Evolutionary conservation across 2,329 filamentous ascomycete genomes (phyloP).

Genomic region (Fusarium succisae): DNA sequence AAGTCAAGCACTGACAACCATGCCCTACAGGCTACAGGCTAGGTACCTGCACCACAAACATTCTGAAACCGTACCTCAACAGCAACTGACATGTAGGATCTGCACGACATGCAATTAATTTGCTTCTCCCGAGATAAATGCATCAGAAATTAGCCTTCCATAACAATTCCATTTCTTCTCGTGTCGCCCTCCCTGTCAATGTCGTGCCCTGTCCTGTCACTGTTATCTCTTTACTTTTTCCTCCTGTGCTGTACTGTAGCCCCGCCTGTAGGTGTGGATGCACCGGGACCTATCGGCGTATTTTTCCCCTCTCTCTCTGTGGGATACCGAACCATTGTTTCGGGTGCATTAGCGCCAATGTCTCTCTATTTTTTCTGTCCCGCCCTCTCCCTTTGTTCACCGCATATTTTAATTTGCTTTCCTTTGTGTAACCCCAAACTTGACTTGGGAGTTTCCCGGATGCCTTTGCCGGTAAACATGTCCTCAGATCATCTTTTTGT

Average conservation of each 20-base stretch:
- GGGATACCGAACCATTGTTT: slow-evolving; percentile 33
- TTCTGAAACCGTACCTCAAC: background rate
- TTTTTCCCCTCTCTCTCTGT: background rate
- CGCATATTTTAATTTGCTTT: slow-evolving; percentile 1
- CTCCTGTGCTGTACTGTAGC: background rate
- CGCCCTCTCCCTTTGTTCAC: background rate
- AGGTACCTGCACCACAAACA: background rate
- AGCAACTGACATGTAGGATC: background rate
- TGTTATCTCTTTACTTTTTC: background rate
- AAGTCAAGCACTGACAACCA: background rate
- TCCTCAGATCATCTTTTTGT: background rate
- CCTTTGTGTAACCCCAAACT: background rate
- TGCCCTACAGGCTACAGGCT: background rate
- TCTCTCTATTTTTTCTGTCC: background rate
- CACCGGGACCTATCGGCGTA: slow-evolving; percentile 6
- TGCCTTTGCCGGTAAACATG: slow-evolving; percentile 9
- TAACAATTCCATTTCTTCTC: background rate
- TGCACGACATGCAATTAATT: slow-evolving; percentile 1
- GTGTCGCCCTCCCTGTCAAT: background rate
- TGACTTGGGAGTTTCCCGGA: background rate
- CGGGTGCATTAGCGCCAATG: slow-evolving; percentile 30
- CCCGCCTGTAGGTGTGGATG: background rate
- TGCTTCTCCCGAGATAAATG: slow-evolving; percentile 19
- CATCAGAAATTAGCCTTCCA: background rate
- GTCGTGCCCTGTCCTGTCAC: background rate